Base-by-base conservation (phyloP, 768 basidiomycete genomes). In the Phanerochaete carnosa region DNA sequence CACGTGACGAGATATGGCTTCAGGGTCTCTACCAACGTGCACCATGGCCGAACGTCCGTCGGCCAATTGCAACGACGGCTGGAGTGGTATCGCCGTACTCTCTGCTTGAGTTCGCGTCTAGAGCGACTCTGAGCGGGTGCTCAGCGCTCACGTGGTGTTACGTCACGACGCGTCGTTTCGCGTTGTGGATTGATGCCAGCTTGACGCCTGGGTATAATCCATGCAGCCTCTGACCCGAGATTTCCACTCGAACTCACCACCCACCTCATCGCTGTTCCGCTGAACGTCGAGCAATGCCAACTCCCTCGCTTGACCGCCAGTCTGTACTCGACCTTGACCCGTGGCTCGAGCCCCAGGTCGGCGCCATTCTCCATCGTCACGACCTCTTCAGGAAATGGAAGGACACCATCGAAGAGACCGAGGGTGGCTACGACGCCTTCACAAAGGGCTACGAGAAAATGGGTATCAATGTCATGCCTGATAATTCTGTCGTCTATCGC, bases 381-480 rank as follows among this genome's bases (percentile, higher is more conserved):
- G 84, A 86, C 57, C 70, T 73, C 32, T 93, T 86, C 76, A 81
- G 82, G 59, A 79, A 83, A 66, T 92, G 90, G 90, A 92, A 89
- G 68, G 82, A 88, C 66, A 79, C 76, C 47, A 91, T 97, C 68
- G 80, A 89, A 25, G 67, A 83, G 51, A 74, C 86, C 64, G 95
- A 98, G 76, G 94, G 94, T 52, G 96, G 97, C 22, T 83, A 86
- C 64, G 89, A 88, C 58, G 68, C 72, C n/a, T 90, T 90, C 72
- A 88, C 90, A 6, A 83, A 87, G 69, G 92, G 92, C 2, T 95
- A 92, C 74, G 79, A 85, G 63, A 84, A 80, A 66, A 86, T 85
- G 70, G 96, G 96, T 35, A 79, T 99, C 66, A 87, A 90, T 60
- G 83, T 93, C 45, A 79, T 78, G 43, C 70, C 76, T 37, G 82